These are phyloP conservation scores for Paraconiothyrium sp. DNA, from an alignment of 2,329 filamentous ascomycete species.

Conservation along the genomic window DNA sequence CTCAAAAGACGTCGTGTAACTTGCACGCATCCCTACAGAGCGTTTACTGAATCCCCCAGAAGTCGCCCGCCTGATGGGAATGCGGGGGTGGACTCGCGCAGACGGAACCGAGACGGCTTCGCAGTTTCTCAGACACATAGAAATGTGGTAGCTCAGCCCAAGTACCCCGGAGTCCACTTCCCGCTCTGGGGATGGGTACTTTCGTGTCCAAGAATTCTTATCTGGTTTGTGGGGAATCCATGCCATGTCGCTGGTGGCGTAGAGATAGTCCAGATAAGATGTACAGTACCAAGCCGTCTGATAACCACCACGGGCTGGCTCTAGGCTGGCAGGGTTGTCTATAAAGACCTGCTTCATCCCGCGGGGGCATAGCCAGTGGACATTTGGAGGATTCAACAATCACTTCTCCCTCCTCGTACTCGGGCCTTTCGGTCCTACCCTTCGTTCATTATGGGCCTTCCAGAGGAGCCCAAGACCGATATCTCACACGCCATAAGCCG, in stretches of 20 bases:
- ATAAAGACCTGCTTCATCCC: not conserved
- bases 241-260: not conserved
- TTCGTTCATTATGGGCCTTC: not conserved
- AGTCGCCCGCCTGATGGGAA: not conserved
- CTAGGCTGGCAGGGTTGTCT: not conserved
- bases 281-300: not conserved
- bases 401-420: not conserved
- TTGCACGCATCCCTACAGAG: not conserved
- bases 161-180: not conserved
- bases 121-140: not conserved
- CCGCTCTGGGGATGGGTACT: not conserved
- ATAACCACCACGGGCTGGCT: not conserved
- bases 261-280: constrained; percentile 4
- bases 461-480: not conserved
- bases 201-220: not conserved
- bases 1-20: not conserved
- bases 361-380: not conserved
- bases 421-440: not conserved
- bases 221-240: not conserved
- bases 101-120: not conserved
- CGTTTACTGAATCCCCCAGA: not conserved
- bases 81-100: not conserved
- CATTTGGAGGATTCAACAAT: not conserved
- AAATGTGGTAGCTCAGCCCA: constrained; percentile 2
- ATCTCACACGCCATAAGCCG: not conserved